Conservation (phyloP, 257 asterid species). For the Solanum piurae region DNA sequence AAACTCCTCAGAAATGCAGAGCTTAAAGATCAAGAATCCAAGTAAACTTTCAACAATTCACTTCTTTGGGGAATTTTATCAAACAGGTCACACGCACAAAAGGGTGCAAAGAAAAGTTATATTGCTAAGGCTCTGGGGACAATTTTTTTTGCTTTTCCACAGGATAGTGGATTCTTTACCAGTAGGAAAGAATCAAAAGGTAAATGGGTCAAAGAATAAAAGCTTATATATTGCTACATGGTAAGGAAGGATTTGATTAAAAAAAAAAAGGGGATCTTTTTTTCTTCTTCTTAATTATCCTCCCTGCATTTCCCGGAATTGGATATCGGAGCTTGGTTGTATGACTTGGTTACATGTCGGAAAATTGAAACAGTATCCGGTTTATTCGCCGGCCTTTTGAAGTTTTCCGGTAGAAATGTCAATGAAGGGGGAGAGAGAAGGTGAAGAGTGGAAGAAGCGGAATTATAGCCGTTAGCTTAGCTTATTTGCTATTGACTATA, state of each 20-base stretch:
- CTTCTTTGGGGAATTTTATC: neutral
- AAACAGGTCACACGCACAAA: neutral
- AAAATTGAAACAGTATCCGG: constrained; percentile 21
- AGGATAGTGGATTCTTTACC: constrained; percentile 24
- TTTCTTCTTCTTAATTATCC: neutral
- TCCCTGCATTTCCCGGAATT: constrained; percentile 22
- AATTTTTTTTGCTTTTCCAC: neutral
- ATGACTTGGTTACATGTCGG: neutral
- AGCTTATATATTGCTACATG: constrained; percentile 8
- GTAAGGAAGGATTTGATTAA: constrained; percentile 2
- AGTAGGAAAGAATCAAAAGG: constrained; percentile 29
- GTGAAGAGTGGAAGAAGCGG: constrained; percentile 43
- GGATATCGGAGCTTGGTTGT: neutral
- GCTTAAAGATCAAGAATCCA: neutral
- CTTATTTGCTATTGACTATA: constrained; percentile 6
- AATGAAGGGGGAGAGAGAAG: neutral
- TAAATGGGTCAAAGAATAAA: constrained; percentile 27
- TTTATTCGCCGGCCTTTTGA: constrained; percentile 17
- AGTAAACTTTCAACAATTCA: neutral
- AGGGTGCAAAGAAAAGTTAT: neutral
- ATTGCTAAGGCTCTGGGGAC: neutral
- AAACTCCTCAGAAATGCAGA: neutral
- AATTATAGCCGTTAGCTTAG: constrained; percentile 54
- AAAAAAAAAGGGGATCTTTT: constrained; percentile 1
- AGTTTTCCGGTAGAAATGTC: constrained; percentile 15